Evolutionary conservation across 129 eudicot species (phyloP).

Genomic region (Centaurea solstitialis): DNA sequence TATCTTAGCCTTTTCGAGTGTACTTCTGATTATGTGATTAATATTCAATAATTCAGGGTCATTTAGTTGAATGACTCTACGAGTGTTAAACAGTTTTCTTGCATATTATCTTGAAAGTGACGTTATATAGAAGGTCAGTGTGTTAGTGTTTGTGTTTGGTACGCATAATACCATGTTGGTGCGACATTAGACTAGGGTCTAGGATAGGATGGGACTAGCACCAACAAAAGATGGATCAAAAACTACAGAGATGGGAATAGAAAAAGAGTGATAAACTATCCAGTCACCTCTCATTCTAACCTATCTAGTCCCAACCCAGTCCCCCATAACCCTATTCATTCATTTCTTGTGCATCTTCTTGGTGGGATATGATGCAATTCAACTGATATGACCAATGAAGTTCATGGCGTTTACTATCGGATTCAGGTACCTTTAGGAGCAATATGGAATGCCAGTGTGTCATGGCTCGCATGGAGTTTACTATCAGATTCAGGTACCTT

Average conservation of each 20-base stretch:
- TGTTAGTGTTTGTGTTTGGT: no score
- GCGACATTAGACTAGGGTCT: not conserved
- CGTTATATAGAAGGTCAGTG: no score
- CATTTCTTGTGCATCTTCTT: not conserved
- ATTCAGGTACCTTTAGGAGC: not conserved
- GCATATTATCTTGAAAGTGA: not conserved
- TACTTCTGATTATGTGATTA: not conserved
- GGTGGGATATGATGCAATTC: not conserved
- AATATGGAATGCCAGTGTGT: not conserved
- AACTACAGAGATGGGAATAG: not conserved
- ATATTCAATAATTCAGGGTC: not conserved
- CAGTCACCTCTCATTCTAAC: no score
- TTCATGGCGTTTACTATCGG: not conserved
- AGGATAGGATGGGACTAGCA: not conserved
- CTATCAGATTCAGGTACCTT: not conserved
- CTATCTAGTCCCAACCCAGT: not conserved
- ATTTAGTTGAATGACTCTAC: not conserved
- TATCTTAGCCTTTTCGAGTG: not conserved
- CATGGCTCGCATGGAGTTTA: not conserved
- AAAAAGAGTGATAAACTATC: not conserved
- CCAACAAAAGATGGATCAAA: not conserved
- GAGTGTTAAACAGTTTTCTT: not conserved
- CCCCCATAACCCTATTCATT: not conserved
- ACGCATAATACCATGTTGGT: no score
- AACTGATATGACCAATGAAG: not conserved